Evolutionary conservation across 257 asterid genomes (phyloP).

Genomic region (Przewalskia tangutica): DNA sequence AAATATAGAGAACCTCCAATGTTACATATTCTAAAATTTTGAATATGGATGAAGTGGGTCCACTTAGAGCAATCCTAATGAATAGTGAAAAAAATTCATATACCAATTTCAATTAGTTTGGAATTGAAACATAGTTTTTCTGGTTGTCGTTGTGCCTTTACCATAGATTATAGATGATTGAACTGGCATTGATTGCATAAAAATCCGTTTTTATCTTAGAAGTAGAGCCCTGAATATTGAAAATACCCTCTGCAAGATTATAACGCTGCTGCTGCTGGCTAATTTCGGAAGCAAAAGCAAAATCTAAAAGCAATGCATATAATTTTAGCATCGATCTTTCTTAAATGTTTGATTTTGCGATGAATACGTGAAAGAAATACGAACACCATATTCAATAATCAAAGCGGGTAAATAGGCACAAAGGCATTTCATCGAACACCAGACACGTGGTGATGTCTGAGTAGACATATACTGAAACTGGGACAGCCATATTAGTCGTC

Average conservation of each 20-base stretch:
- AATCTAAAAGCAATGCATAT: not conserved
- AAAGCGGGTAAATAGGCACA: not conserved
- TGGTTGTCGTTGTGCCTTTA: not conserved
- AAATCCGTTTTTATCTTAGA: not conserved
- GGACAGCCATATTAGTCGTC: no score
- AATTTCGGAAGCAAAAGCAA: not conserved
- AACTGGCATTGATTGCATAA: not conserved
- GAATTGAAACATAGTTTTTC: not conserved
- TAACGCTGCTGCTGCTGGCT: not conserved
- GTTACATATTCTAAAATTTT: not conserved
- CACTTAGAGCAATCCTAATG: no score
- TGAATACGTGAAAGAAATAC: not conserved
- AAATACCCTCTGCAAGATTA: not conserved
- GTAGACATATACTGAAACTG: no score
- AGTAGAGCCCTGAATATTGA: not conserved
- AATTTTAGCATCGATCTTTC: not conserved
- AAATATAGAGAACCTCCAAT: not conserved
- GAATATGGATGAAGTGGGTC: not conserved
- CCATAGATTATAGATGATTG: not conserved
- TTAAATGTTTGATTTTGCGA: not conserved
- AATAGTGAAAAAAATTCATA: not conserved
- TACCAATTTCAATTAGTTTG: not conserved
- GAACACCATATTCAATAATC: not conserved
- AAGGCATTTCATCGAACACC: no score
- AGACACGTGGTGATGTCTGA: no score